Percentiles rank a stretch among this genome's conserved stretches.
Evolutionary conservation across 768 basidiomycete species (phyloP).

Genomic region (Lanmaoa rubissima): DNA sequence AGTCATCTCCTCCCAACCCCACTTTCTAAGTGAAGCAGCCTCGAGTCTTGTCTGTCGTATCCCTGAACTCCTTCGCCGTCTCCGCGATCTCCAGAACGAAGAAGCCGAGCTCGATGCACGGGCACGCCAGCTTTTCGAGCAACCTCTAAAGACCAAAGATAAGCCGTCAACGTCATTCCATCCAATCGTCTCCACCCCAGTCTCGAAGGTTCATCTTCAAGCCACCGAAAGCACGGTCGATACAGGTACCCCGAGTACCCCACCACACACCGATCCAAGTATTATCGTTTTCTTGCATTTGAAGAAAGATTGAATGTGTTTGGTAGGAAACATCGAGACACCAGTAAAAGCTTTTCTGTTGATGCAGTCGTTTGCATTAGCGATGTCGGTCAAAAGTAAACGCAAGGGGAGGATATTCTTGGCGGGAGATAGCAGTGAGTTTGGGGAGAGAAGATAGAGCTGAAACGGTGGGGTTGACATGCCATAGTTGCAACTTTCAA

Average conservation of each 20-base stretch:
- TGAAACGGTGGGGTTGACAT: background rate
- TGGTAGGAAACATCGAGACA: constrained; percentile 18
- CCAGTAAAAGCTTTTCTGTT: constrained; percentile 19
- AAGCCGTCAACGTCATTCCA: background rate
- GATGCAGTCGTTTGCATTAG: constrained; percentile 18
- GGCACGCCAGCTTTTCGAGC: constrained; percentile 12
- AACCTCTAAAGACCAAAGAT: background rate
- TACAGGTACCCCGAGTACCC: background rate
- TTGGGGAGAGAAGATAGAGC: constrained; percentile 11
- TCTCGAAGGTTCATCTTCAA: background rate
- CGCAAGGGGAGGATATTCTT: constrained; percentile 25
- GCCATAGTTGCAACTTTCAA: background rate
- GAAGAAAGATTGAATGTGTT: background rate
- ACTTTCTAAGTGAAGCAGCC: constrained; percentile 10
- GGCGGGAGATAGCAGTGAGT: constrained; percentile 11
- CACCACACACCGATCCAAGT: constrained; percentile 11
- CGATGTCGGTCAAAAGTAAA: constrained; percentile 24
- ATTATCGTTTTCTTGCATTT: background rate
- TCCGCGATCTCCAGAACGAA: constrained; percentile 22
- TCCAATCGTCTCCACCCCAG: background rate
- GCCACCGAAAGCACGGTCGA: background rate
- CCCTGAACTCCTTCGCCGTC: constrained; percentile 18
- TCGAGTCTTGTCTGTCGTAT: constrained; percentile 15
- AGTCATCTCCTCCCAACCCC: background rate
- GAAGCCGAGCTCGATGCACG: constrained; percentile 19